Evolutionary conservation across 2,329 filamentous ascomycete species (phyloP).

Genomic region (Neurospora crassa): DNA sequence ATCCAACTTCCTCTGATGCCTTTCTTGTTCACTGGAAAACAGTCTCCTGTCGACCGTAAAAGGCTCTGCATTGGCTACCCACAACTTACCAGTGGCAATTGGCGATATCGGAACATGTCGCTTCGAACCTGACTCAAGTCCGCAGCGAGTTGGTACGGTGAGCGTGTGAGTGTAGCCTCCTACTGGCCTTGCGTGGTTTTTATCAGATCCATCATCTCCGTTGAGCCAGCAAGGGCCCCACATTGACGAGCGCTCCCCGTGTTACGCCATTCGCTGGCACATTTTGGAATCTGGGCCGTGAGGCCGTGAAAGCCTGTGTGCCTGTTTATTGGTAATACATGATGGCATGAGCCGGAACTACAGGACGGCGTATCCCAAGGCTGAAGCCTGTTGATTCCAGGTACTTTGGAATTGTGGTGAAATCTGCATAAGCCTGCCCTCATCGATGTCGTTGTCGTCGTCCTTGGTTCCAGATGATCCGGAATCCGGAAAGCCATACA

Average conservation of each 20-base stretch:
- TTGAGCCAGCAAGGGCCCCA: not conserved
- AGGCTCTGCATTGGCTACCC: not conserved
- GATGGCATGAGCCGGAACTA: slow-evolving; percentile 3
- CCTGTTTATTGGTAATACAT: not conserved
- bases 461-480: not conserved
- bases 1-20: not conserved
- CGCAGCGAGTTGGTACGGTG: not conserved
- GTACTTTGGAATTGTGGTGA: not conserved
- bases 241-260: not conserved
- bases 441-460: not conserved
- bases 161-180: not conserved
- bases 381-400: not conserved
- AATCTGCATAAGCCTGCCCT: not conserved
- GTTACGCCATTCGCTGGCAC: not conserved
- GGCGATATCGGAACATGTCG: not conserved
- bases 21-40: not conserved
- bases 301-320: not conserved
- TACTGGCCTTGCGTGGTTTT: not conserved
- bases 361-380: slow-evolving; percentile 3
- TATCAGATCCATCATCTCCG: not conserved
- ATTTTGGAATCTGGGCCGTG: not conserved
- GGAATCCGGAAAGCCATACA: not conserved
- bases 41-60: not conserved
- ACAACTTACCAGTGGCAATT: not conserved
- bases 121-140: not conserved